Percentiles rank a stretch among this genome's conserved stretches.
Conservation (phyloP, 371 early-diverging fungal species). For the Circinella umbellata region DNA sequence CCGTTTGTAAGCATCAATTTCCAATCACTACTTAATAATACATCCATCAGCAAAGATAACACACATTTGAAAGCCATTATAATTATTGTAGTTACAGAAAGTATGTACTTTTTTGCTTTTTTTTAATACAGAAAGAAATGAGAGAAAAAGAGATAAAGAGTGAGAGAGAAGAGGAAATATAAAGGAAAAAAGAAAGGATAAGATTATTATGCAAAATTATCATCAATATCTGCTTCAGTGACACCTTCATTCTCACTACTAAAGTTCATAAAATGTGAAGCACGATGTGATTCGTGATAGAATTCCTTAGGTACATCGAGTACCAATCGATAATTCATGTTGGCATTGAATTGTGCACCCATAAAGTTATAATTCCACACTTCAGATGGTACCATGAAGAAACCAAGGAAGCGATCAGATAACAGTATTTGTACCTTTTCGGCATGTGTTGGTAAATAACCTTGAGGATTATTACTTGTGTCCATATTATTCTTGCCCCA, state of each 20-base stretch:
- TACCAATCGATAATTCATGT: slow-evolving; percentile 89
- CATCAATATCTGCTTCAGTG: slow-evolving; percentile 74
- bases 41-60: too few species aligned
- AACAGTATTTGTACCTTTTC: slow-evolving; percentile 96
- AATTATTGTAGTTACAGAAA: too few species aligned
- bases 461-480: slow-evolving; percentile 80
- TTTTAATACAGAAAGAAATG: too few species aligned
- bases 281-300: slow-evolving; percentile 96
- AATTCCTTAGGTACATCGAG: slow-evolving; percentile 96
- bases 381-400: slow-evolving; percentile 97
- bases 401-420: slow-evolving; percentile 94
- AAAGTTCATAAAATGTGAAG: slow-evolving; percentile 96
- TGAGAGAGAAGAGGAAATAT: too few species aligned
- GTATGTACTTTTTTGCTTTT: too few species aligned
- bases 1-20: too few species aligned
- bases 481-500: slow-evolving; percentile 91
- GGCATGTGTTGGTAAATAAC: slow-evolving; percentile 87
- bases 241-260: slow-evolving; percentile 78
- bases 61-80: too few species aligned
- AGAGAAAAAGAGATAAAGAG: too few species aligned
- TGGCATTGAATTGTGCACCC: slow-evolving; percentile 89
- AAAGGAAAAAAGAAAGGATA: slow-evolving; percentile 27
- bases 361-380: slow-evolving; percentile 95
- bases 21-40: too few species aligned
- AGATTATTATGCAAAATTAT: slow-evolving; percentile 64